These are phyloP conservation scores for Crucihimalaya himalaica DNA, from an alignment of 345 rosid species.

Conservation along the genomic window DNA sequence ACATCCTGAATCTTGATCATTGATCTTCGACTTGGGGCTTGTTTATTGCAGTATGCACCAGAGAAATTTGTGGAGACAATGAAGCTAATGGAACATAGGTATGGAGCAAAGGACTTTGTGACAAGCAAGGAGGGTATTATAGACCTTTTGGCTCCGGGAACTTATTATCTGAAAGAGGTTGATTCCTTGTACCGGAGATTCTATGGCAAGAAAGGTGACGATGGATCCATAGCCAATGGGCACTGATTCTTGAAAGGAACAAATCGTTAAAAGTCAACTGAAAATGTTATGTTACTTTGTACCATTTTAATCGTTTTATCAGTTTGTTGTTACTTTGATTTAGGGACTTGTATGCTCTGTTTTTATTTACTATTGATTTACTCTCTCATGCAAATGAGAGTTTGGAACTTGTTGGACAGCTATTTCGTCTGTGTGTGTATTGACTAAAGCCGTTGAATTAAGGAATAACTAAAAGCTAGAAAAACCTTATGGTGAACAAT, in stretches of 20 bases:
- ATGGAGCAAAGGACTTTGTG: slow-evolving; percentile 95
- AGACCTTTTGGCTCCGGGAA: slow-evolving; percentile 82
- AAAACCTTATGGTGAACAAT: too few species aligned
- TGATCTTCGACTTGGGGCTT: not conserved
- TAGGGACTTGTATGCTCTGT: slow-evolving; percentile 26
- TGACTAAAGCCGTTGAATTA: not conserved
- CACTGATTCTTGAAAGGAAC: slow-evolving; percentile 45
- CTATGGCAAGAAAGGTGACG: slow-evolving; percentile 69
- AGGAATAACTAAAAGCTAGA: too few species aligned
- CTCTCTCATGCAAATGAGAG: not conserved
- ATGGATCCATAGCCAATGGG: slow-evolving; percentile 67
- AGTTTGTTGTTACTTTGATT: slow-evolving; percentile 32
- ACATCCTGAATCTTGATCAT: not conserved
- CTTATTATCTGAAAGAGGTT: slow-evolving; percentile 91
- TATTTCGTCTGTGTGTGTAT: not conserved
- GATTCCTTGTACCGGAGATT: slow-evolving; percentile 94
- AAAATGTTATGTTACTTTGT: slow-evolving; percentile 14
- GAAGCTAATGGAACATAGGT: slow-evolving; percentile 97
- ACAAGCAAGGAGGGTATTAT: slow-evolving; percentile 73
- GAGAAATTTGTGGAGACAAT: slow-evolving; percentile 83
- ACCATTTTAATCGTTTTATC: slow-evolving; percentile 17
- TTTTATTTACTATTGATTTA: slow-evolving; percentile 35
- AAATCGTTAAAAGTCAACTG: not conserved
- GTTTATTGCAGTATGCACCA: slow-evolving; percentile 59
- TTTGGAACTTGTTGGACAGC: not conserved